Evolutionary conservation across 2,329 filamentous ascomycete species (phyloP).

Genomic region (Teratosphaeria destructans): DNA sequence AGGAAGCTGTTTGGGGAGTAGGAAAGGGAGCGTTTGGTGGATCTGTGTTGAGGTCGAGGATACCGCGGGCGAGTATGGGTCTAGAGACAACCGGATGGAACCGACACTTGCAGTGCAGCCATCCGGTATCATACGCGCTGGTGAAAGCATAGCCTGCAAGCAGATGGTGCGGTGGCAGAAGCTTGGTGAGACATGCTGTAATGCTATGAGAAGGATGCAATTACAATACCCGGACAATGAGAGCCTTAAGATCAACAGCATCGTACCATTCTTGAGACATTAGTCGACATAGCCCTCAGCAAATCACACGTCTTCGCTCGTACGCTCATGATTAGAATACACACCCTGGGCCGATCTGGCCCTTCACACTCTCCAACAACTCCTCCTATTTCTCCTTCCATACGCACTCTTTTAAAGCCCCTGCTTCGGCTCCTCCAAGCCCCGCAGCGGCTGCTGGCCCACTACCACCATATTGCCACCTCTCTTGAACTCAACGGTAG

Average conservation of each 20-base stretch:
- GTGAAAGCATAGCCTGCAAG: background rate
- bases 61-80: background rate
- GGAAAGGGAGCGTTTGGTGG: background rate
- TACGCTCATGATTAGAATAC: background rate
- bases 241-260: background rate
- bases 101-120: too few species aligned
- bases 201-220: slow-evolving; percentile 3
- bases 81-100: background rate
- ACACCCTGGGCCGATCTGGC: background rate
- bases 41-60: background rate
- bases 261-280: background rate
- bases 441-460: slow-evolving; percentile 11
- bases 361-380: too few species aligned
- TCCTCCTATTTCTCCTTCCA: background rate
- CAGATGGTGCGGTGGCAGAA: background rate
- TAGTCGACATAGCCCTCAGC: background rate
- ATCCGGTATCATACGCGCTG: background rate
- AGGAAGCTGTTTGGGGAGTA: slow-evolving; percentile 62
- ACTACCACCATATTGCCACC: slow-evolving; percentile 14
- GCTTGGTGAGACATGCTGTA: background rate
- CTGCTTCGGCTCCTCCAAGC: slow-evolving; percentile 12
- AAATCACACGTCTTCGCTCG: slow-evolving; percentile 1
- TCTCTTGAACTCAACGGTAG: slow-evolving; percentile 54
- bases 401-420: slow-evolving; percentile 8
- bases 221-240: slow-evolving; percentile 6